Base-by-base conservation (phyloP, 208 protist genomes). In the Leishmania major region DNA sequence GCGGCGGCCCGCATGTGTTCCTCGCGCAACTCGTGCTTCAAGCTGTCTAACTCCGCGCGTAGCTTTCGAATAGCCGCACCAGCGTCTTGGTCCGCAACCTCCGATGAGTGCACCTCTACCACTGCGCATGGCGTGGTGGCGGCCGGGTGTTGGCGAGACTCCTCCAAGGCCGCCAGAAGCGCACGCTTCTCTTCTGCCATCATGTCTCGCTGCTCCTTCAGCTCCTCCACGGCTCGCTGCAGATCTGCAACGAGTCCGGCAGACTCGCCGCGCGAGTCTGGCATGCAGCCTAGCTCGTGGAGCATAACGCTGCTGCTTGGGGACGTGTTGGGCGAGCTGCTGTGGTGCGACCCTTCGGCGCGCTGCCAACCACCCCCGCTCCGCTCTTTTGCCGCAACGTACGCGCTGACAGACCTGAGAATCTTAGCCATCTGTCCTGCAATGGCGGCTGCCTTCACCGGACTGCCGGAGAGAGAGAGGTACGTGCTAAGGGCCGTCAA, bases 361-460 rank as follows among this genome's bases (percentile, higher is more conserved):
- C 62, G 74, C 25, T 81, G 71, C 47, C 70, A 60, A 3, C 73
- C 28, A 35, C 73, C 45, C 62, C 71, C 47, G 43, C 60, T 51
- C 57, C 80, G 70, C 76, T 87, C 84, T 55, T 79, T 82, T n/a
- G 71, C 70, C 2, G 80, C 77, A 2, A 88, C 80, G 80, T 90
- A 82, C 4, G 76, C 74, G 59, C 84, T 78, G 66, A 92, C 83
- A 8, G 80, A 81, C 75, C 88, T 87, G 51, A 88, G 84, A n/a
- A 96, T 81, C 78, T 96, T 94, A 19, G 88, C 89, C 66, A 93
- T 92, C 76, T 89, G 88, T 15, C 86, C 90, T 35, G 91, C 88
- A 57, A 91, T 92, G 37, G 90, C 93, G 35, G 89, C 88, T 4
- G 87, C 93, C 72, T 96, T 96, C 28, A 92, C 82, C 22, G 85